Base-by-base conservation (phyloP, 148 eudicot genomes). In the Amaranthus hypochondriacus region DNA sequence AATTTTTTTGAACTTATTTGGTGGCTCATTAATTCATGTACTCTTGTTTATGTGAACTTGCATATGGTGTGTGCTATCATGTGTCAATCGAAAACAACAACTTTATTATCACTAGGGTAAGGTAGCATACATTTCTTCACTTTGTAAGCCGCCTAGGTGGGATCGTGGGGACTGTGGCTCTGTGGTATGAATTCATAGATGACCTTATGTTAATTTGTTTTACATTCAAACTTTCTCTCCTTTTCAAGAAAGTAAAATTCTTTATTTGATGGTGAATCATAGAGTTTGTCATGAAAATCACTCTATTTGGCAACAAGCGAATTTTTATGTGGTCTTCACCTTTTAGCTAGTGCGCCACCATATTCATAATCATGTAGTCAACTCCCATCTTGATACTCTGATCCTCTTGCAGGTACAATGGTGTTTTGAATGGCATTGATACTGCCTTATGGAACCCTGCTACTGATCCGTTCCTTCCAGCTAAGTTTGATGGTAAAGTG, bases 361-460 rank as follows among this genome's bases (percentile, higher is more conserved):
- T 43, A 42, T 44, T 39, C 21, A 66, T 73, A 58, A 48, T 58
- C 3, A 3, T 46, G 9, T 13, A 9, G 7, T 44, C 2, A 2
- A 13, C 51, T 52, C 11, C 6, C 54, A 11, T 52, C 72, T 60
- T 43, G 52, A 66, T 67, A 7, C 11, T 44, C 13, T 61, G 7
- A 58, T 75, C 53, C 18, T 74, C 13, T 48, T 87, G 73, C 80
- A 92, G 97, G 86, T 92, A 92, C 74, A 67, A 2, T 70, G 97
- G 97, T 48, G 86, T 92, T 72, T 81, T 92, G 68, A 92, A 90
- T 83, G 97, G 96, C 77, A 84, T 92, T 73, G 97, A 90, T 81
- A 85, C 87, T 72, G 82, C 74, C 6, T 79, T 81, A 78, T 92
- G 97, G 97, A 90, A 92, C 78, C 92, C 97, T 15, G 83, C 81